These are phyloP conservation scores for Pseudozyma flocculosa DNA, from an alignment of 1,284 basidiomycete species.

Conservation along the genomic window DNA sequence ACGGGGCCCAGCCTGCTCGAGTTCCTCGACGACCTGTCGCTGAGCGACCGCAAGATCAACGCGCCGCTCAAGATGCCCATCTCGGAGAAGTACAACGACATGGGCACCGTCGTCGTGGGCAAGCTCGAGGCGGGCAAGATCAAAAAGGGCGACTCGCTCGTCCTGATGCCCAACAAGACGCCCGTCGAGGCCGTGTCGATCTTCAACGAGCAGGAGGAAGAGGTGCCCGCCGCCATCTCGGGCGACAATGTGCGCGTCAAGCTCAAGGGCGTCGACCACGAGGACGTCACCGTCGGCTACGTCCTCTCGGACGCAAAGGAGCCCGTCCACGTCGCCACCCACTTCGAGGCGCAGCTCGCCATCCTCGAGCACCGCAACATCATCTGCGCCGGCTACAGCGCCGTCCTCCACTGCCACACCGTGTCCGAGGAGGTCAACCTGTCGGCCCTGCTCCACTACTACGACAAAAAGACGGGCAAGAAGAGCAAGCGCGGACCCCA, in stretches of 20 bases:
- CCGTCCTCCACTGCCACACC: slow-evolving; percentile 56
- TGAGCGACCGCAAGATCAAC: slow-evolving; percentile 54
- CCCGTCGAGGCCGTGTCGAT: slow-evolving; percentile 50
- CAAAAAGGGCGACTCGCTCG: slow-evolving; percentile 47
- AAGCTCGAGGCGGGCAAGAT: slow-evolving; percentile 56
- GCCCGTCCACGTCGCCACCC: slow-evolving; percentile 53
- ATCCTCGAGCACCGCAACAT: slow-evolving; percentile 57
- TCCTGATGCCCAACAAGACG: slow-evolving; percentile 55
- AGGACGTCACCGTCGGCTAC: slow-evolving; percentile 53
- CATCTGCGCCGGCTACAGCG: slow-evolving; percentile 56
- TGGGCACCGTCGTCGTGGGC: slow-evolving; percentile 57
- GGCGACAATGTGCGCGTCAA: slow-evolving; percentile 58
- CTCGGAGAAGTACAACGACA: slow-evolving; percentile 57
- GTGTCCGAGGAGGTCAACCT: slow-evolving; percentile 52
- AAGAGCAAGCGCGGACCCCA: slow-evolving; percentile 55
- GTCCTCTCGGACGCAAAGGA: slow-evolving; percentile 50
- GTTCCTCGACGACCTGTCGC: slow-evolving; percentile 48
- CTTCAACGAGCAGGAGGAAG: slow-evolving; percentile 56
- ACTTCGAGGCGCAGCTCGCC: slow-evolving; percentile 57
- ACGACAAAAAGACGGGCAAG: slow-evolving; percentile 58
- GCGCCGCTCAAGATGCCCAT: slow-evolving; percentile 57
- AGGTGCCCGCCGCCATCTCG: slow-evolving; percentile 56
- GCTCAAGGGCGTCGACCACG: slow-evolving; percentile 54
- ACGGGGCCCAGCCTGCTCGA: slow-evolving; percentile 48
- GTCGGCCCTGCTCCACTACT: slow-evolving; percentile 54